phyloP scores from a whole-genome alignment of 208 protist genomes.

The Kentomonas sorsogonicus region DNA sequence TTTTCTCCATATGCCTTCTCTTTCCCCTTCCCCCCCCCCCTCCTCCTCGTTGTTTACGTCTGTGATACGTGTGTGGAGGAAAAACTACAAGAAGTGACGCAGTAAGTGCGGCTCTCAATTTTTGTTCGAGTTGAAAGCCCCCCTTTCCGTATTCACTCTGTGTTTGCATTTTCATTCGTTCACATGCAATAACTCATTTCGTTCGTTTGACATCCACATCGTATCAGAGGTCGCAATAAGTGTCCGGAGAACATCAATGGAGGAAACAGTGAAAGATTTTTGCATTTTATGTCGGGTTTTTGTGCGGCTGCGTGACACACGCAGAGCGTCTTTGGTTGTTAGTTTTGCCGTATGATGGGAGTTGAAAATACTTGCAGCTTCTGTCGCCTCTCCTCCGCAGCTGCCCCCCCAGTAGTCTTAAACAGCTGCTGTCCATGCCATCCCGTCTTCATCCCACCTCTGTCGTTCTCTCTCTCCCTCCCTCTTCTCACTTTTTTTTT shows the following conservation, averaged over 20 bases:
- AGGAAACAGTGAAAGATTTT: no score
- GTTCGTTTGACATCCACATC: background rate
- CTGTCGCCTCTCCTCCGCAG: constrained; percentile 1
- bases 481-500: constrained; percentile 3
- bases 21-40: no score
- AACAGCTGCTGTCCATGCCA: no score
- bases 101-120: no score
- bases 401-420: background rate
- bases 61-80: no score
- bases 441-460: background rate
- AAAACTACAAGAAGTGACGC: no score
- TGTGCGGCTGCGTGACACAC: background rate
- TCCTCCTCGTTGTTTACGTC: no score
- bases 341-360: background rate
- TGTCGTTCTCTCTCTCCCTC: background rate
- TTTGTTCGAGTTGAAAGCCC: no score
- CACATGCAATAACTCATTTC: constrained; percentile 3
- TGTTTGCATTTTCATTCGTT: background rate
- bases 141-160: background rate
- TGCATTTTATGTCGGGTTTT: background rate
- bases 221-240: no score
- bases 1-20: no score
- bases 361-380: constrained; percentile 6
- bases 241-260: no score
- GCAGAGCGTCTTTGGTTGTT: background rate